Base-by-base conservation (phyloP, 768 basidiomycete genomes). In the Lactarius trivialis region DNA sequence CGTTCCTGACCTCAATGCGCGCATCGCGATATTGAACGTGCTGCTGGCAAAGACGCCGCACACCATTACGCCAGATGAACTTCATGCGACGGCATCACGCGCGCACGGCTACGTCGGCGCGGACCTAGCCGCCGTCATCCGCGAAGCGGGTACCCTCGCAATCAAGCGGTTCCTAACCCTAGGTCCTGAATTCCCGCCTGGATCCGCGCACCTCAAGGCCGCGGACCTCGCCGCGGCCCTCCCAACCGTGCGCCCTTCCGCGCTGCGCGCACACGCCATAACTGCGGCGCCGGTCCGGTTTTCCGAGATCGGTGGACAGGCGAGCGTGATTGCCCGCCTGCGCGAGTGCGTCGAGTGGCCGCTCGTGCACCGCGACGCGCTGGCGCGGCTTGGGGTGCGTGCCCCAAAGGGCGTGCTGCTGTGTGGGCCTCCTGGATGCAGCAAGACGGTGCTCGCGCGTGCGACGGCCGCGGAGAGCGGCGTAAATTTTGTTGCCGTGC, bases 71-170 rank as follows among this genome's bases (percentile, higher is more conserved):
- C 72, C 75, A 3, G 76, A 77, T 0, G 85, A 90, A 11, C 81
- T 99, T 2, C 75, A 79, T 28, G 66, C 78, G 2, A 74, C 98
- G 19, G 88, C 95, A 0, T 79, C 82, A 12, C 83, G 83, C 34
- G 93, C 94, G 12, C 93, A 99, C 66, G 97, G 97, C 0, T 98
- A 95, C 71, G 97, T 99, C 51, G 97, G 96, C 7, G 97, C 97
- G 6, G 97, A 99, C 73, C 80, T 99, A 49, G 86, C 88, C 34
- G 92, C 94, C 0, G 85, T 98, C 58, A 85, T 98, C 26, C 88
- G 96, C 34, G 91, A 96, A 74, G 94, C 94, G 9, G 95, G 95
- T 3, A 94, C 93, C 3, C 73, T 85, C 24, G 90, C 94, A 3
- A 96, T 99, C 71, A 95, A 95, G 68, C 85, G 88, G 19, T 90